Percentiles rank a stretch among this genome's conserved stretches.
Conservation (phyloP, 179 eudicot species). For the Dionaea muscipula region DNA sequence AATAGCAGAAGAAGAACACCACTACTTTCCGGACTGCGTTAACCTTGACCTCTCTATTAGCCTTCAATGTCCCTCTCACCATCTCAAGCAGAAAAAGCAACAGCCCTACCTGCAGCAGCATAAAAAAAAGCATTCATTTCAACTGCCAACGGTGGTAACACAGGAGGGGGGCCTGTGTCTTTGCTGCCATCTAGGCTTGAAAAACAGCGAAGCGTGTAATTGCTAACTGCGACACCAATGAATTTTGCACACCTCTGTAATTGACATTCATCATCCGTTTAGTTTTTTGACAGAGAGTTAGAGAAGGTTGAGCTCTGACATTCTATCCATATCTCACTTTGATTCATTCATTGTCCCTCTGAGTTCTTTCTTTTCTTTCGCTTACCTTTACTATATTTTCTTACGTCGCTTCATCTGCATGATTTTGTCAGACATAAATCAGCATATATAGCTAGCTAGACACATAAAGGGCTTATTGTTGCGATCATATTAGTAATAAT, state of each 20-base stretch:
- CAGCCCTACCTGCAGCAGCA: constrained; percentile 1
- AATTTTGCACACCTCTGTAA: constrained; percentile 1
- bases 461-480: too few relatives aligned
- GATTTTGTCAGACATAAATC: too few relatives aligned
- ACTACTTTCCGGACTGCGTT: background rate
- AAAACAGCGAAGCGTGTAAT: constrained; percentile 8
- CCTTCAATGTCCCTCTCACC: constrained; percentile 7
- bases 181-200: constrained; percentile 22
- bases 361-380: too few relatives aligned
- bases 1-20: constrained; percentile 1
- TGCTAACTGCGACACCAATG: constrained; percentile 8
- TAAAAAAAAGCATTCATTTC: background rate
- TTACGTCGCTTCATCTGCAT: too few relatives aligned
- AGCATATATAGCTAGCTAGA: too few relatives aligned
- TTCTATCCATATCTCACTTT: too few relatives aligned
- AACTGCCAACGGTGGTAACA: constrained; percentile 5
- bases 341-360: too few relatives aligned
- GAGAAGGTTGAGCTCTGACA: too few relatives aligned
- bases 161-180: constrained; percentile 17
- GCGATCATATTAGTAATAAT: too few relatives aligned
- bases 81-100: background rate
- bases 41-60: constrained; percentile 12
- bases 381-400: too few relatives aligned
- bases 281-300: too few relatives aligned
- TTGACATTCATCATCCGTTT: too few relatives aligned